Percentiles rank a stretch among this genome's conserved stretches.
phyloP scores from a whole-genome alignment of 306 rosid species.

The Alnus glutinosa region DNA sequence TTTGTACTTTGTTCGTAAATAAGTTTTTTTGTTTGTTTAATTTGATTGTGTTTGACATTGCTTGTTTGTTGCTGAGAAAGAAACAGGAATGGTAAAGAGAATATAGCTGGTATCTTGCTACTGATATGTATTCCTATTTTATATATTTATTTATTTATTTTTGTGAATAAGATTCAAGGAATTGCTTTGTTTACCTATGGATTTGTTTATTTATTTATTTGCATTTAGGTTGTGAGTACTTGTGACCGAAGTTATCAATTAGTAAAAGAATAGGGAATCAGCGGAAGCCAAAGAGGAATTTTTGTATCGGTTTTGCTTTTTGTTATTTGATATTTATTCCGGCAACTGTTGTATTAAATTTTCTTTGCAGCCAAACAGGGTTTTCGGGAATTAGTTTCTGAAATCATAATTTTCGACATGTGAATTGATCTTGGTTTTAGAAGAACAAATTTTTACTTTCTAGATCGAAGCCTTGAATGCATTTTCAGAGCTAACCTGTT shows the following conservation, averaged over 20 bases:
- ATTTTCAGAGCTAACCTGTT: slow-evolving; percentile 38
- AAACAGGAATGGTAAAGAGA: not conserved
- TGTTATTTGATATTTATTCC: not conserved
- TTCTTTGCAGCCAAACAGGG: not conserved
- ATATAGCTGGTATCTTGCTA: not conserved
- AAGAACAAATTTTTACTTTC: slow-evolving; percentile 25
- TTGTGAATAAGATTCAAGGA: not conserved
- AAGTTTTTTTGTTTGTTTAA: not conserved
- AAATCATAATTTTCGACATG: not conserved
- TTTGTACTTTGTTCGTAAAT: not conserved
- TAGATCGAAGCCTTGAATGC: slow-evolving; percentile 26
- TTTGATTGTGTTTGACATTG: not conserved
- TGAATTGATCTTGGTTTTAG: not conserved
- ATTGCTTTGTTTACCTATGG: not conserved
- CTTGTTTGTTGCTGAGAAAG: not conserved
- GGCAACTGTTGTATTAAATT: not conserved
- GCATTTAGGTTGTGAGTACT: not conserved
- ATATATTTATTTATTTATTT: not conserved
- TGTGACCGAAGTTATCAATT: not conserved
- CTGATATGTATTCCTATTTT: not conserved
- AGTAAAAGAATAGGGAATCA: not conserved
- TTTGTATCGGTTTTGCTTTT: not conserved
- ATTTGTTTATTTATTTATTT: too few species aligned
- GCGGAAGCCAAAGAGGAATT: not conserved
- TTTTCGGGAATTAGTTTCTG: not conserved